Conservation (phyloP, 2,329 filamentous ascomycete species). For the Hypoxylon sp. region DNA sequence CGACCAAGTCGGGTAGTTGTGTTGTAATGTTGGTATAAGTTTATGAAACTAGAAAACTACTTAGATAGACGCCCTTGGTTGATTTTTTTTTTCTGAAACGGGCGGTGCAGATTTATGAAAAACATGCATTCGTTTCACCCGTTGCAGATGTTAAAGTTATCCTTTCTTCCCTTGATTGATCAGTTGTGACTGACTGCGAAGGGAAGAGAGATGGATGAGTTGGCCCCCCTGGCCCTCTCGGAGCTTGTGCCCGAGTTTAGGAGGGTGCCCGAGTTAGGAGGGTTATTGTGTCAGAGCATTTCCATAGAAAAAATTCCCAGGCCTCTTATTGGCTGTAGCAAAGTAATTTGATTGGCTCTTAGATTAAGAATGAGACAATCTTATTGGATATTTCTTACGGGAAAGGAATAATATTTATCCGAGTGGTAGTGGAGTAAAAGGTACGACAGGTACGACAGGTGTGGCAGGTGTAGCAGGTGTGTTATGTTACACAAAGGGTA, state of each 20-base stretch:
- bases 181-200: conserved; percentile 1
- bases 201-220: conserved; percentile 21
- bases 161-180: conserved; percentile 9
- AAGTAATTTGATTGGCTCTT: too few relatives aligned
- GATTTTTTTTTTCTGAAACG: conserved; percentile 15
- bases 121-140: not conserved
- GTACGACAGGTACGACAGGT: too few relatives aligned
- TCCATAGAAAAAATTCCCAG: too few relatives aligned
- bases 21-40: conserved; percentile 9
- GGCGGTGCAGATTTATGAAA: conserved; percentile 1
- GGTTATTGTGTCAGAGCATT: too few relatives aligned
- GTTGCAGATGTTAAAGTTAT: conserved; percentile 5
- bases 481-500: too few relatives aligned
- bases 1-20: conserved; percentile 30
- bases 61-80: conserved; percentile 13
- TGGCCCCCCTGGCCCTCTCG: conserved; percentile 16
- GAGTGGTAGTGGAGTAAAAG: too few relatives aligned
- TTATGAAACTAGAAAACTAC: conserved; percentile 25
- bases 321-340: too few relatives aligned
- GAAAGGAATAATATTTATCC: too few relatives aligned
- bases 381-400: too few relatives aligned
- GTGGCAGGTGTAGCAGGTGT: too few relatives aligned
- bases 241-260: too few relatives aligned
- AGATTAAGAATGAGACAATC: too few relatives aligned
- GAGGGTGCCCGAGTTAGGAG: not conserved